Conservation (phyloP, 352 stramenopile genomes). For the Hyaloperonospora brassicae region DNA sequence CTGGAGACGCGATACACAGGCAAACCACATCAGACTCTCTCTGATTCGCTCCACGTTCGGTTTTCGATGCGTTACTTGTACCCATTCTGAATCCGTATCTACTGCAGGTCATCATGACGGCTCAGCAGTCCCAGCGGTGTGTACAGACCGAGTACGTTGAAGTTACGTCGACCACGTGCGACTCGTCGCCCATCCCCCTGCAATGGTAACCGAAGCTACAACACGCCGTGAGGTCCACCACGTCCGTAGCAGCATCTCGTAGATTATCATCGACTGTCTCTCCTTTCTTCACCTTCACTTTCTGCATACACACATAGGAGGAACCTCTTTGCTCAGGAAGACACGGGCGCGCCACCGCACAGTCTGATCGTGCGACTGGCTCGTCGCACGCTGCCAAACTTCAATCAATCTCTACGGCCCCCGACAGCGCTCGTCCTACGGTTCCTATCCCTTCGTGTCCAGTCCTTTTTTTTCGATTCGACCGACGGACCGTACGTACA, state of each 20-base stretch:
- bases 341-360: too few species aligned
- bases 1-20: conserved; percentile 30
- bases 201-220: too few species aligned
- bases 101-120: neutral
- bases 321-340: too few species aligned
- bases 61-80: neutral
- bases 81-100: neutral
- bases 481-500: too few species aligned
- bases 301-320: too few species aligned
- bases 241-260: too few species aligned
- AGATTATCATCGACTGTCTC: too few species aligned
- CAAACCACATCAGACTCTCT: conserved; percentile 35
- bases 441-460: conserved; percentile 15
- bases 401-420: conserved; percentile 11
- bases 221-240: too few species aligned
- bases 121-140: neutral
- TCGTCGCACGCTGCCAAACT: conserved; percentile 16
- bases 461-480: conserved; percentile 2
- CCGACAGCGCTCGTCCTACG: neutral
- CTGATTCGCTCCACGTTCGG: conserved; percentile 18
- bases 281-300: too few species aligned
- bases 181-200: conserved; percentile 7
- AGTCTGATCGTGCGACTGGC: too few species aligned
- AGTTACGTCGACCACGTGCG: conserved; percentile 8
- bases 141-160: conserved; percentile 11